These are phyloP conservation scores for Ophiostoma pallidulum DNA, from an alignment of 2,329 filamentous ascomycete genomes.

Conservation along the genomic window DNA sequence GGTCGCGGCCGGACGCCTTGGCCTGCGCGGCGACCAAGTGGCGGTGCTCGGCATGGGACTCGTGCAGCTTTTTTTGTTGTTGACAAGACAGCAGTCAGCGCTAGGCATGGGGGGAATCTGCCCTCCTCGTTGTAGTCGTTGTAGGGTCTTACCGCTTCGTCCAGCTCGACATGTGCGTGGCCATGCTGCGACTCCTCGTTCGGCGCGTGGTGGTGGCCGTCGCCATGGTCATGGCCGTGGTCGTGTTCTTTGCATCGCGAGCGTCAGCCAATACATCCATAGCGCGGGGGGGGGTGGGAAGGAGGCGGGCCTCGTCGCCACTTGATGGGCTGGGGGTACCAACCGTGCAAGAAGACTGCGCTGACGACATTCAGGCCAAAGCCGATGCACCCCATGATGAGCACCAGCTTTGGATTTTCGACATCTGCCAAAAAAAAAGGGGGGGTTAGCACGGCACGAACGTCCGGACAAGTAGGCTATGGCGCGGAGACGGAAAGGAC, in stretches of 20 bases:
- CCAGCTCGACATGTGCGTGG: slow-evolving; percentile 15
- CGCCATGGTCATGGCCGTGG: slow-evolving; percentile 23
- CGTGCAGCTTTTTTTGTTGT: slow-evolving; percentile 10
- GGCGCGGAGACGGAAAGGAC: too few relatives aligned
- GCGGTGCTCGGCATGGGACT: slow-evolving; percentile 39
- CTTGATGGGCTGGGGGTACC: too few relatives aligned
- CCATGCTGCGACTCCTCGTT: slow-evolving; percentile 15
- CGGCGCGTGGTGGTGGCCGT: slow-evolving; percentile 16
- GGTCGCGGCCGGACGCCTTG: slow-evolving; percentile 39
- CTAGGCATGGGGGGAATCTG: too few relatives aligned
- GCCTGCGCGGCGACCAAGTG: slow-evolving; percentile 30
- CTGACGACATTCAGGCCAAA: slow-evolving; percentile 59
- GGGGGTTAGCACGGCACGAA: not conserved
- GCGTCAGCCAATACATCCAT: too few relatives aligned
- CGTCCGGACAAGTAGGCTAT: too few relatives aligned
- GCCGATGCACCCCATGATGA: slow-evolving; percentile 61
- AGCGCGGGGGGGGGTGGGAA: too few relatives aligned
- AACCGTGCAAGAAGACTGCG: slow-evolving; percentile 56
- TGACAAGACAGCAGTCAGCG: too few relatives aligned
- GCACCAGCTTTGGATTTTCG: slow-evolving; percentile 53
- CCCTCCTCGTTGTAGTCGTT: too few relatives aligned
- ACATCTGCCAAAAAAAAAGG: slow-evolving; percentile 37
- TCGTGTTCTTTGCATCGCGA: too few relatives aligned
- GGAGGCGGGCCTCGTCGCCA: too few relatives aligned
- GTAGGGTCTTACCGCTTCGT: not conserved